Conservation (phyloP, 2,329 filamentous ascomycete genomes). For the Bretziella fagacearum region DNA sequence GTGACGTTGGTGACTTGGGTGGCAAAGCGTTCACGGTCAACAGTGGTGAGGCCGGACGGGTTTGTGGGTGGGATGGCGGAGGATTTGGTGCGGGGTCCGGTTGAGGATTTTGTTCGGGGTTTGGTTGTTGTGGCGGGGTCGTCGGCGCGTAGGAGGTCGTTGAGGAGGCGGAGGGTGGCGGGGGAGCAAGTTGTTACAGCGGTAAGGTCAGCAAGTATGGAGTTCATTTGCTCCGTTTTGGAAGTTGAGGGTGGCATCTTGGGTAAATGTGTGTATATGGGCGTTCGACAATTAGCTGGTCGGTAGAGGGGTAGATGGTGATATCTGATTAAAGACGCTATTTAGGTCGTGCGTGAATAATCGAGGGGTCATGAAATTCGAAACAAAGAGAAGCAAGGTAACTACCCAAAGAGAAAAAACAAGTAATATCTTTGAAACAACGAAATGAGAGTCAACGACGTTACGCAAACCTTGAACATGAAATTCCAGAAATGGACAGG, state of each 20-base stretch:
- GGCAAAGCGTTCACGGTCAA: conserved; percentile 49
- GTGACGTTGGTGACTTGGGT: conserved; percentile 57
- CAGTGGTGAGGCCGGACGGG: conserved; percentile 27
- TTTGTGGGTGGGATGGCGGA: conserved; percentile 17
- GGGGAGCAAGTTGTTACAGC: conserved; percentile 11
- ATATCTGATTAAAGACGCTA: too few species aligned
- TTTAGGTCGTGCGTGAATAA: too few species aligned
- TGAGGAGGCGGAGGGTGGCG: conserved; percentile 12
- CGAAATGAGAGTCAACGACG: background rate
- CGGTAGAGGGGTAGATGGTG: background rate
- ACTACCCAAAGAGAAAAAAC: background rate
- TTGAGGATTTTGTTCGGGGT: conserved; percentile 9
- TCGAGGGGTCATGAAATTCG: background rate
- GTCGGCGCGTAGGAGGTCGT: conserved; percentile 9
- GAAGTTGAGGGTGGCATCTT: background rate
- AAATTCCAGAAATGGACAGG: too few species aligned
- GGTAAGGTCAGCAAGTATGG: conserved; percentile 11
- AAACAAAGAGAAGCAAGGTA: background rate
- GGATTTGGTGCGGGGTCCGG: conserved; percentile 17
- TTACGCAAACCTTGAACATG: background rate
- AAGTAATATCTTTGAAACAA: background rate
- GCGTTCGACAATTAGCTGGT: background rate
- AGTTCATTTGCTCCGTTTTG: conserved; percentile 13
- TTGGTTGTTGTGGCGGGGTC: conserved; percentile 6
- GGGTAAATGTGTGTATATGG: background rate